Percentiles rank a stretch among this genome's conserved stretches.
Evolutionary conservation across 805 yeast genomes (phyloP).

Genomic region (Candida khao-thaluensis): DNA sequence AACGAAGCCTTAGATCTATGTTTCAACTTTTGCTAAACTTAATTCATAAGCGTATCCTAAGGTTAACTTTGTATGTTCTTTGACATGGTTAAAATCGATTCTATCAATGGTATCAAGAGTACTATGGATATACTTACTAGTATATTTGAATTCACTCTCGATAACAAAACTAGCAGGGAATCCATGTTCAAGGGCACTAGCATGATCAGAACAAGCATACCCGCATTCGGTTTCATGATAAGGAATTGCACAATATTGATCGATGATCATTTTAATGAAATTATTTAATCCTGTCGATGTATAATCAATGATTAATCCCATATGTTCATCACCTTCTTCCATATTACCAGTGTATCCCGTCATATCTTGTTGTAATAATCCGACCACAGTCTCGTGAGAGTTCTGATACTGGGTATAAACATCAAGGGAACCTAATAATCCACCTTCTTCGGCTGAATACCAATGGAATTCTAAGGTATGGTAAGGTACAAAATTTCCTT

Average conservation of each 20-base stretch:
- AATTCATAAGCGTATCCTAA: conserved; percentile 74
- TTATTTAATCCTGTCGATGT: conserved; percentile 54
- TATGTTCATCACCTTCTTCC: conserved; percentile 48
- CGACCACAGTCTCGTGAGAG: conserved; percentile 54
- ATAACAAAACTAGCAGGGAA: conserved; percentile 81
- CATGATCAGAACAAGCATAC: conserved; percentile 92
- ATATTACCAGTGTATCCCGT: conserved; percentile 69
- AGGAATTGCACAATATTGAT: conserved; percentile 63
- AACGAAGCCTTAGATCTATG: no score
- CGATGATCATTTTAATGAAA: conserved; percentile 61
- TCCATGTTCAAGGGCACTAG: conserved; percentile 79
- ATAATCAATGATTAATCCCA: conserved; percentile 81
- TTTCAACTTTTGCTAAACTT: conserved; percentile 32
- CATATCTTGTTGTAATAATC: conserved; percentile 95
- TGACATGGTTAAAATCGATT: conserved; percentile 74
- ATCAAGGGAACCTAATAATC: conserved; percentile 81
- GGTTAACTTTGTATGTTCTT: conserved; percentile 76
- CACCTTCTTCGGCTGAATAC: conserved; percentile 95
- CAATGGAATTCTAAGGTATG: conserved; percentile 90
- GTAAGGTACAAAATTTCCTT: conserved; percentile 48
- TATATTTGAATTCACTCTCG: conserved; percentile 66
- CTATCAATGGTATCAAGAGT: conserved; percentile 78
- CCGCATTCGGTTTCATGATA: conserved; percentile 80
- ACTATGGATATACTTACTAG: conserved; percentile 73
- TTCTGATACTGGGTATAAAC: conserved; percentile 58